phyloP scores from a whole-genome alignment of 139 green algal genomes.

The Chlamydomonas sp. region DNA sequence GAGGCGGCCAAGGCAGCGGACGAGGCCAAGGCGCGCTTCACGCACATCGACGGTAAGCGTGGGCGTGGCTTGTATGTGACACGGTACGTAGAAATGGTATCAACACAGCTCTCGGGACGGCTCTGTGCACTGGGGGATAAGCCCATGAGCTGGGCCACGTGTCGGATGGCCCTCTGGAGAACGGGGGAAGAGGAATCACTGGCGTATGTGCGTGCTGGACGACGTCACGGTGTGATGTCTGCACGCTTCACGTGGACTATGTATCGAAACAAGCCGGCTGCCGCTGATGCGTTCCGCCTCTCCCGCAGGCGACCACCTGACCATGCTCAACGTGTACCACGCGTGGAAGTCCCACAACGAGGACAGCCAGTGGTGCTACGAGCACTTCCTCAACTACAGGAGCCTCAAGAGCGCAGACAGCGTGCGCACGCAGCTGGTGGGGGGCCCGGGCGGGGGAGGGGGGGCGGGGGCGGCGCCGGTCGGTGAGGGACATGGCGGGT shows the following conservation, averaged over 20 bases:
- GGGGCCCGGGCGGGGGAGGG: not conserved
- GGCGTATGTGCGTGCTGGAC: too few species aligned
- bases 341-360: constrained; percentile 95
- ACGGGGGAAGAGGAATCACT: too few species aligned
- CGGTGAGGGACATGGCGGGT: too few species aligned
- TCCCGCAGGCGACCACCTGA: constrained; percentile 93
- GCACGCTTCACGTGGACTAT: not conserved
- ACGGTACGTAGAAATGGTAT: too few species aligned
- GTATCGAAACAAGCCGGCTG: too few species aligned
- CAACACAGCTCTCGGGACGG: too few species aligned
- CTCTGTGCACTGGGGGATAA: too few species aligned
- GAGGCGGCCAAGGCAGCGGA: constrained; percentile 93
- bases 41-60: constrained; percentile 89
- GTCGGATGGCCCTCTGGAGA: not conserved
- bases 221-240: too few species aligned
- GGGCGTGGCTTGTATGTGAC: not conserved
- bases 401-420: constrained; percentile 95
- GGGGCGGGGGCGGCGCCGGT: too few species aligned
- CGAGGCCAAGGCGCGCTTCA: constrained; percentile 95
- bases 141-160: not conserved
- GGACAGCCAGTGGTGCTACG: constrained; percentile 91
- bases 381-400: constrained; percentile 96
- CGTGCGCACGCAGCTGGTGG: constrained; percentile 92
- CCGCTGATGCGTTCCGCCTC: not conserved
- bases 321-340: constrained; percentile 98